phyloP scores from a whole-genome alignment of 2,329 filamentous ascomycete genomes.

The Lecanicillium sp. region DNA sequence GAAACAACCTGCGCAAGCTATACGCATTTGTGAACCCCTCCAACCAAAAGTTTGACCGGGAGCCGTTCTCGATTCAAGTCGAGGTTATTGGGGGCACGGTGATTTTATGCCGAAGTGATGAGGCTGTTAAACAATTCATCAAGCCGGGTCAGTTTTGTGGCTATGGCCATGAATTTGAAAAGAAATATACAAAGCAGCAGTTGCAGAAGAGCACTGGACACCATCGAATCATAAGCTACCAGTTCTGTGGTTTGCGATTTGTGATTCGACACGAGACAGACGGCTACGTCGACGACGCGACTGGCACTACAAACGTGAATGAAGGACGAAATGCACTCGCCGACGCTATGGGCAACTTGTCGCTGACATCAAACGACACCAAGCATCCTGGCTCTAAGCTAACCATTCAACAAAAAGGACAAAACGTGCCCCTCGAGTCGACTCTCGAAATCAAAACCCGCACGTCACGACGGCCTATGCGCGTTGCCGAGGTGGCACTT shows the following conservation, averaged over 20 bases:
- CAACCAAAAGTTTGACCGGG: constrained; percentile 14
- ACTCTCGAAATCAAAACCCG: constrained; percentile 39
- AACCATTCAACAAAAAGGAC: constrained; percentile 21
- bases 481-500: constrained; percentile 24
- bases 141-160: constrained; percentile 27
- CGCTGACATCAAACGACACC: too few species aligned
- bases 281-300: constrained; percentile 23
- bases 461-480: constrained; percentile 21
- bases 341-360: too few species aligned
- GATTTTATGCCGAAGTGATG: constrained; percentile 28
- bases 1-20: constrained; percentile 41
- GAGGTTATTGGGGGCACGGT: constrained; percentile 29
- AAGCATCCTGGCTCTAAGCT: constrained; percentile 16
- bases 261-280: constrained; percentile 36
- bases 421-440: constrained; percentile 21
- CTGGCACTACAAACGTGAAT: constrained; percentile 10
- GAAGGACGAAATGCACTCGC: constrained; percentile 3
- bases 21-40: constrained; percentile 30
- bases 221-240: constrained; percentile 35
- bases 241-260: constrained; percentile 29
- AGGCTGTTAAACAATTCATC: constrained; percentile 19
- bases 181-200: constrained; percentile 27
- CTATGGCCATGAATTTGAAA: constrained; percentile 36
- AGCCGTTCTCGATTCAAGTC: constrained; percentile 31
- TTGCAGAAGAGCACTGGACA: constrained; percentile 32